Evolutionary conservation across 208 protist genomes (phyloP).

Genomic region (Wallacemonas sp.): DNA sequence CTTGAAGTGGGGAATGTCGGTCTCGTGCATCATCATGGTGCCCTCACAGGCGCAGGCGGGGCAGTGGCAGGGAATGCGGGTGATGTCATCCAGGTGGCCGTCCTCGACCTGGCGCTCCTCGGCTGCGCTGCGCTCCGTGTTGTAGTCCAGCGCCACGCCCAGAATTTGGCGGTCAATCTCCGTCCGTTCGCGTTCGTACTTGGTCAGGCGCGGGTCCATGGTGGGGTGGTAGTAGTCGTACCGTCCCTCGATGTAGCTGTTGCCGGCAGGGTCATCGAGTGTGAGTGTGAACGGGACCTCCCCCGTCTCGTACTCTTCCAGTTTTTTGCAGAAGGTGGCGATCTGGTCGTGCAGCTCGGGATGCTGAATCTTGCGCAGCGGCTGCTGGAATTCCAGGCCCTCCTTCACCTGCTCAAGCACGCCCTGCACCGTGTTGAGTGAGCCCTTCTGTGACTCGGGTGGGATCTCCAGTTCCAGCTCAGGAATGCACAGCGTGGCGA

Average conservation of each 20-base stretch:
- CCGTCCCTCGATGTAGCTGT: conserved; percentile 92
- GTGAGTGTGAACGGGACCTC: conserved; percentile 90
- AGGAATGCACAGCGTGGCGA: conserved; percentile 86
- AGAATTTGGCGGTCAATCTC: conserved; percentile 88
- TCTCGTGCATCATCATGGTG: conserved; percentile 78
- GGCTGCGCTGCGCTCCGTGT: conserved; percentile 71
- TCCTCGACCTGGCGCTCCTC: conserved; percentile 80
- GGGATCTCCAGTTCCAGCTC: conserved; percentile 94
- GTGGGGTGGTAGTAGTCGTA: conserved; percentile 91
- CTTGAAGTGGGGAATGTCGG: conserved; percentile 95
- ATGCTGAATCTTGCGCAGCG: conserved; percentile 68
- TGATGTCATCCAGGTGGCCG: conserved; percentile 69
- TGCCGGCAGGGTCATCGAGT: conserved; percentile 91
- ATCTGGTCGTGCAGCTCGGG: conserved; percentile 83
- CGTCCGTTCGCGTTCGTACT: conserved; percentile 82
- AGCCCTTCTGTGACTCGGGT: conserved; percentile 80
- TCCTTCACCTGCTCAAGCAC: conserved; percentile 82
- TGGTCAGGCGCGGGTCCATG: conserved; percentile 79
- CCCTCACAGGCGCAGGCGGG: conserved; percentile 69
- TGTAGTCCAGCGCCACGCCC: conserved; percentile 85
- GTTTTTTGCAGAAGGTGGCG: conserved; percentile 72
- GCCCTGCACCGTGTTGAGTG: conserved; percentile 95
- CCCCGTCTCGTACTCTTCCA: conserved; percentile 57
- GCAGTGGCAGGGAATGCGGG: conserved; percentile 70
- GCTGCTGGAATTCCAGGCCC: conserved; percentile 75